Conservation (phyloP, 2,329 filamentous ascomycete genomes). For the Pseudomassariella vexata region DNA sequence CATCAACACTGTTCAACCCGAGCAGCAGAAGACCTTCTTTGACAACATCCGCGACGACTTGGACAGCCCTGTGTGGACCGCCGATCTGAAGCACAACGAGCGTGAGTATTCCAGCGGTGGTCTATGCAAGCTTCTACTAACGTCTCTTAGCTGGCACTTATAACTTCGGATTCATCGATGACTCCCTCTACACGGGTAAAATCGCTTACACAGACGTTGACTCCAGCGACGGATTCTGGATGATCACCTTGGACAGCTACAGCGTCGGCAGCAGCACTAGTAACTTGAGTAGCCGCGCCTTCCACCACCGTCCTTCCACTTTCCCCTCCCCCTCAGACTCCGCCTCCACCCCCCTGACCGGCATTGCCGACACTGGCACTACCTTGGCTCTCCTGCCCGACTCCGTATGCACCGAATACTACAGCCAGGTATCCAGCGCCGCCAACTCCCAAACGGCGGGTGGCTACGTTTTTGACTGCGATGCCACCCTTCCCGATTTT, state of each 20-base stretch:
- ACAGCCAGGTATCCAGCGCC: conserved; percentile 38
- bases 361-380: conserved; percentile 56
- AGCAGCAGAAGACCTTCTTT: conserved; percentile 25
- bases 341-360: conserved; percentile 19
- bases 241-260: conserved; percentile 22
- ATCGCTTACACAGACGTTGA: conserved; percentile 23
- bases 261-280: conserved; percentile 16
- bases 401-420: conserved; percentile 44
- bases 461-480: conserved; percentile 49
- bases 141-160: conserved; percentile 22
- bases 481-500: conserved; percentile 39
- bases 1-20: conserved; percentile 24
- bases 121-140: too few relatives aligned
- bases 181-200: conserved; percentile 17
- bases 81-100: conserved; percentile 23
- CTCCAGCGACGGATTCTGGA: conserved; percentile 25
- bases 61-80: conserved; percentile 22
- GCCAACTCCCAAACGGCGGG: conserved; percentile 29
- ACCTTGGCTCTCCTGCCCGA: conserved; percentile 48
- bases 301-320: too few relatives aligned
- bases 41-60: conserved; percentile 23
- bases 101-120: conserved; percentile 2
- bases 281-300: conserved; percentile 1
- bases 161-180: conserved; percentile 28
- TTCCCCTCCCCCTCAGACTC: not conserved